Evolutionary conservation across 495 filamentous ascomycete species (phyloP).

Genomic region (Aspergillus campestris): DNA sequence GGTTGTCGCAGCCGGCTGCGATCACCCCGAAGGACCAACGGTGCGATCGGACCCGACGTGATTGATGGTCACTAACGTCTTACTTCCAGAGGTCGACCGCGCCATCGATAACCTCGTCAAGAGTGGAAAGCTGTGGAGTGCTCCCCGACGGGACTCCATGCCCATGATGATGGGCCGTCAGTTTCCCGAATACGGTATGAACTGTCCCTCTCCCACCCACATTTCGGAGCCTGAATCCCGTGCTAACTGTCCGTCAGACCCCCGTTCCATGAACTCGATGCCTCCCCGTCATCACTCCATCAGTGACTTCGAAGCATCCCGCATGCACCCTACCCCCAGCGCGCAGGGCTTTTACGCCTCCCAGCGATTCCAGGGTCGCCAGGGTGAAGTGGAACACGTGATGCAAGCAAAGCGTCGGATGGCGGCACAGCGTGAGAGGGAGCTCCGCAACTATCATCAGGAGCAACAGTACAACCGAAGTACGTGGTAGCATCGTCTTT

Average conservation of each 20-base stretch:
- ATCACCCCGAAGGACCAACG: too few relatives aligned
- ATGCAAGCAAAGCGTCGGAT: conserved; percentile 98
- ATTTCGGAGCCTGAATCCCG: too few relatives aligned
- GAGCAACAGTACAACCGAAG: conserved; percentile 99
- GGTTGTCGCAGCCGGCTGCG: too few relatives aligned
- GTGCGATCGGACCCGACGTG: conserved; percentile 8
- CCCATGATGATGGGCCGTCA: conserved; percentile 58
- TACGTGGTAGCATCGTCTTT: conserved; percentile 51
- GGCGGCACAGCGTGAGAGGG: conserved; percentile 96
- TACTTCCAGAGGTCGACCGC: conserved; percentile 82
- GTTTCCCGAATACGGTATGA: conserved; percentile 51
- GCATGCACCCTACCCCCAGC: conserved; percentile 66
- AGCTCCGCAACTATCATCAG: conserved; percentile 99
- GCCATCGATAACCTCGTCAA: conserved; percentile 92
- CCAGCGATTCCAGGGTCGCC: conserved; percentile 86
- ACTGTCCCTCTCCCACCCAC: not conserved
- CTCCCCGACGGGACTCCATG: conserved; percentile 79
- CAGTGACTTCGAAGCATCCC: conserved; percentile 73
- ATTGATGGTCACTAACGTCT: conserved; percentile 23
- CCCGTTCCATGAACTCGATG: conserved; percentile 35
- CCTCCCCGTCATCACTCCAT: conserved; percentile 73
- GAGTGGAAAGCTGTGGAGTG: conserved; percentile 85
- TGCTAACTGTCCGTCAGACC: too few relatives aligned
- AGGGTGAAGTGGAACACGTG: conserved; percentile 95
- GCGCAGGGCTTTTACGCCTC: conserved; percentile 89